A percentile compares a stretch with the other conserved stretches of the same genome.
These are phyloP conservation scores for Madurella mycetomatis DNA, from an alignment of 2,329 filamentous ascomycete species.

Conservation along the genomic window DNA sequence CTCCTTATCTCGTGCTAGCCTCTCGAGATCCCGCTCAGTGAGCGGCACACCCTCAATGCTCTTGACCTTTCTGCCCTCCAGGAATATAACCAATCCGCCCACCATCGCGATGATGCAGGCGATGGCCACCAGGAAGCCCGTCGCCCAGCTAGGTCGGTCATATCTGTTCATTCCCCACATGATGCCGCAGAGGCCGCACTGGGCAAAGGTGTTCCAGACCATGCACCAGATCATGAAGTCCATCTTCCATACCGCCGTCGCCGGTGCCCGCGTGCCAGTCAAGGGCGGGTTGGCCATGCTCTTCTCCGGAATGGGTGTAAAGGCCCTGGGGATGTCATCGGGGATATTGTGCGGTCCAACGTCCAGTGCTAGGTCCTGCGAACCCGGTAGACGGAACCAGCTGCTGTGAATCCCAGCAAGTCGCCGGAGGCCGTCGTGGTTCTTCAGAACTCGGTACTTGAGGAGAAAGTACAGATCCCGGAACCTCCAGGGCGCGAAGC, in stretches of 20 bases:
- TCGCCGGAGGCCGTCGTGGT: constrained; percentile 55
- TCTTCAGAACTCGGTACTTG: constrained; percentile 54
- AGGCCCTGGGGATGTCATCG: constrained; percentile 36
- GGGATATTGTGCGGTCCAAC: constrained; percentile 51
- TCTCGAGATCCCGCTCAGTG: constrained; percentile 50
- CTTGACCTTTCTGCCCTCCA: constrained; percentile 70
- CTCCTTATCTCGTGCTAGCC: constrained; percentile 49
- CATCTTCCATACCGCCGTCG: constrained; percentile 69
- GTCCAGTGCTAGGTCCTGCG: constrained; percentile 51
- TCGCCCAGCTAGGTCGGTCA: constrained; percentile 72
- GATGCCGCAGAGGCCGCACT: constrained; percentile 66
- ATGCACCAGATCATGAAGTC: constrained; percentile 77
- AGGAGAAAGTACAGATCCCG: constrained; percentile 72
- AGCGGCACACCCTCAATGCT: constrained; percentile 65
- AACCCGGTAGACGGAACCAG: constrained; percentile 72
- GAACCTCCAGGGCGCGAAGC: constrained; percentile 78
- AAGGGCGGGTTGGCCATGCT: constrained; percentile 63
- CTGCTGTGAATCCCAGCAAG: constrained; percentile 69
- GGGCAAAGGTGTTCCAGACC: constrained; percentile 73
- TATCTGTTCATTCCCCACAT: constrained; percentile 80
- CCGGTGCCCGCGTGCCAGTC: constrained; percentile 65
- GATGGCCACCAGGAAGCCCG: constrained; percentile 71
- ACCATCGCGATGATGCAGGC: constrained; percentile 65
- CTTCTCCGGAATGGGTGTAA: constrained; percentile 58
- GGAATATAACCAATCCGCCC: constrained; percentile 65